Conservation (phyloP, 2,329 filamentous ascomycete genomes). For the Claviceps fusiformis region DNA sequence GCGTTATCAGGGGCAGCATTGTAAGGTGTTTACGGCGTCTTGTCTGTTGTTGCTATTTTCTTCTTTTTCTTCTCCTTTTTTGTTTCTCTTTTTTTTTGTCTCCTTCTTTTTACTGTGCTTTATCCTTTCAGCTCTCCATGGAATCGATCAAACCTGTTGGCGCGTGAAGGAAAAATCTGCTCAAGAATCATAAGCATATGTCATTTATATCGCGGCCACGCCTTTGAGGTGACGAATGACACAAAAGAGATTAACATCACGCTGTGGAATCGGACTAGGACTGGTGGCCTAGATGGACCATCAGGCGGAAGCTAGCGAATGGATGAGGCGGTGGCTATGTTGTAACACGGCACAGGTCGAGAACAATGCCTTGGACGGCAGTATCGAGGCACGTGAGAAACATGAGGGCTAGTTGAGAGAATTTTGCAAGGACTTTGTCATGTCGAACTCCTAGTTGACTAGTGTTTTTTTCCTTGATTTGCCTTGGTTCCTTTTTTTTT, state of each 20-base stretch:
- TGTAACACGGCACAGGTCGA: neutral
- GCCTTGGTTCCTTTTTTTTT: too few species aligned
- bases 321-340: neutral
- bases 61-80: conserved; percentile 20
- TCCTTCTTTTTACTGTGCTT: conserved; percentile 9
- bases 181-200: conserved; percentile 22
- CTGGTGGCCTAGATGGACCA: neutral
- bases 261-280: neutral
- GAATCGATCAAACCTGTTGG: conserved; percentile 11
- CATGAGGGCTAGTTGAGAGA: conserved; percentile 1
- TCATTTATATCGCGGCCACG: conserved; percentile 19
- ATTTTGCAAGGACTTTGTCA: conserved; percentile 1
- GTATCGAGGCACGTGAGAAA: conserved; percentile 4
- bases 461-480: conserved; percentile 4
- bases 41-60: too few species aligned
- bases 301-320: neutral
- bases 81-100: conserved; percentile 12
- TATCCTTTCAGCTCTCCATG: conserved; percentile 2
- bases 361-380: neutral
- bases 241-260: neutral
- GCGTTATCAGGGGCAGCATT: conserved; percentile 44
- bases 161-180: conserved; percentile 22
- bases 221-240: neutral
- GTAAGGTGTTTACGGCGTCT: conserved; percentile 44
- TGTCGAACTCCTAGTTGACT: conserved; percentile 1